Evolutionary conservation across 148 eudicot species (phyloP).

Genomic region (Rhododendron ovatum): DNA sequence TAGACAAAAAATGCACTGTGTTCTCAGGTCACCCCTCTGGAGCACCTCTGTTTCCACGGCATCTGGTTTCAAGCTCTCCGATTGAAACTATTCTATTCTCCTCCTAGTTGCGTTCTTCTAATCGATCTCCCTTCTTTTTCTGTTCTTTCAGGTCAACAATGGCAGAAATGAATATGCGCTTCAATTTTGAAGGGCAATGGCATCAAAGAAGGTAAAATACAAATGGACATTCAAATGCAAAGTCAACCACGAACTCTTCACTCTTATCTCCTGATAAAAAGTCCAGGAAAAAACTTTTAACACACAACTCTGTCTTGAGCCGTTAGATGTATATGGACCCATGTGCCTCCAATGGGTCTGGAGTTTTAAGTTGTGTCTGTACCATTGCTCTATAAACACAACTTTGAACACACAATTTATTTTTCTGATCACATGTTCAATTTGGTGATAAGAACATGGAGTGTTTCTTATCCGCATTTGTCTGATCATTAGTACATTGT

Average conservation of each 20-base stretch:
- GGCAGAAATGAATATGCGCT: not conserved
- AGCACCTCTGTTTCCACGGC: not conserved
- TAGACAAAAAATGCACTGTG: not conserved
- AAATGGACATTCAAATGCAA: not conserved
- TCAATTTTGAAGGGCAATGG: not conserved
- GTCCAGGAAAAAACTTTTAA: too few relatives aligned
- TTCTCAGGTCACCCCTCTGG: conserved; percentile 14
- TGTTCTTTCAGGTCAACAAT: not conserved
- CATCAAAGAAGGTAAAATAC: not conserved
- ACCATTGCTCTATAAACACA: not conserved
- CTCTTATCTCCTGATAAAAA: not conserved
- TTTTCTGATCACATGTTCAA: not conserved
- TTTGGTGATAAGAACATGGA: too few relatives aligned
- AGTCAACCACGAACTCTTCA: not conserved
- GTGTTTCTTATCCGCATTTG: too few relatives aligned
- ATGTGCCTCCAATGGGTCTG: too few relatives aligned
- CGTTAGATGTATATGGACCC: too few relatives aligned
- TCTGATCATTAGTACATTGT: too few relatives aligned
- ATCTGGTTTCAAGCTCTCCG: too few relatives aligned
- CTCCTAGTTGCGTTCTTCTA: not conserved
- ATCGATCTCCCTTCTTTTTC: not conserved
- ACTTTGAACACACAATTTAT: not conserved
- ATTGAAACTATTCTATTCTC: too few relatives aligned
- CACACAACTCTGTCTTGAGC: too few relatives aligned
- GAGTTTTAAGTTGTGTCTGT: too few relatives aligned